Percentiles rank a stretch among this genome's conserved stretches.
phyloP scores from a whole-genome alignment of 345 rosid species.

The Fremontodendron californicum region DNA sequence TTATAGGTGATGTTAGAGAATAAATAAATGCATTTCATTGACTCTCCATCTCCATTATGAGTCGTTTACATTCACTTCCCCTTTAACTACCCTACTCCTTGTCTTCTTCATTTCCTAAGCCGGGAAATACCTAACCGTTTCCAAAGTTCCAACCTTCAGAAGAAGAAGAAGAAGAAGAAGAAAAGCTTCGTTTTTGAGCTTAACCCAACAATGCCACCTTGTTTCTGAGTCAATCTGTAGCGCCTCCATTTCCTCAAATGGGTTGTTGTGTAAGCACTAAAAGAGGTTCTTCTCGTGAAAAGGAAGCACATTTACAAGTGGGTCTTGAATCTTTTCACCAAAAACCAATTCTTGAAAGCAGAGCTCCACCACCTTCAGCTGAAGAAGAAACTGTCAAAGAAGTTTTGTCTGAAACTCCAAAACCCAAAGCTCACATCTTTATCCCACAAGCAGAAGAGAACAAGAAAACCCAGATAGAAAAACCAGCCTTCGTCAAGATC shows the following conservation, averaged over 20 bases:
- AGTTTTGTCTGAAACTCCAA: constrained; percentile 66
- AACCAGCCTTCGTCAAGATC: constrained; percentile 27
- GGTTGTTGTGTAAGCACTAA: constrained; percentile 72
- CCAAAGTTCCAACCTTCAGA: not conserved
- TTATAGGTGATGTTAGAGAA: not conserved
- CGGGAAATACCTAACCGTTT: not conserved
- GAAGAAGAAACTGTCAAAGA: constrained; percentile 84
- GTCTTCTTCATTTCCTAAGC: not conserved
- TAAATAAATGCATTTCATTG: constrained; percentile 27
- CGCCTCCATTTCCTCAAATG: constrained; percentile 30
- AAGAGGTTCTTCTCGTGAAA: constrained; percentile 4
- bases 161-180: not conserved
- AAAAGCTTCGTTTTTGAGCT: not conserved
- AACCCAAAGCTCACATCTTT: constrained; percentile 9
- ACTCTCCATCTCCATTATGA: not conserved
- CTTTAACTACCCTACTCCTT: not conserved
- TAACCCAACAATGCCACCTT: not conserved
- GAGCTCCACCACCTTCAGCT: constrained; percentile 45
- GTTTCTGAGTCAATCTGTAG: not conserved
- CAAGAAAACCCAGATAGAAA: constrained; percentile 5
- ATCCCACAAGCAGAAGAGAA: constrained; percentile 15
- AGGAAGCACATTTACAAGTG: constrained; percentile 11
- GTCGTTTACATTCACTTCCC: constrained; percentile 4
- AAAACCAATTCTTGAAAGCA: constrained; percentile 23
- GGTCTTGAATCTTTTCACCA: constrained; percentile 16